These are phyloP conservation scores for Trypanosoma avium DNA, from an alignment of 208 protist species.

Conservation along the genomic window DNA sequence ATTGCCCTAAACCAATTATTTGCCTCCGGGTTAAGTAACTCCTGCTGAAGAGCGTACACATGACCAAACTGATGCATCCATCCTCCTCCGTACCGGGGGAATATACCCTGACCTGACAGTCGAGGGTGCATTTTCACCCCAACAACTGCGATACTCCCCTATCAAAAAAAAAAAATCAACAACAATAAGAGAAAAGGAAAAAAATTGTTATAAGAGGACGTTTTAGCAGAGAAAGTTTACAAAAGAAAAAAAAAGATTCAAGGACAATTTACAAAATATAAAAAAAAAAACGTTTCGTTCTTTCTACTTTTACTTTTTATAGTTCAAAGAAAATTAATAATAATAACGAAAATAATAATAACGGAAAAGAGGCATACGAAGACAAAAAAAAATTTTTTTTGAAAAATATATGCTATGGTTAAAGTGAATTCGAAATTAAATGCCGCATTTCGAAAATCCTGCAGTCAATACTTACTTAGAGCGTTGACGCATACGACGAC, in stretches of 20 bases:
- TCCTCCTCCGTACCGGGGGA: slow-evolving; percentile 83
- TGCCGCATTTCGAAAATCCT: neutral
- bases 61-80: slow-evolving; percentile 92
- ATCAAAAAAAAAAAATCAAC: slow-evolving; percentile 15
- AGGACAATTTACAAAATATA: no score
- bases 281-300: no score
- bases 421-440: neutral
- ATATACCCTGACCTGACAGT: slow-evolving; percentile 54
- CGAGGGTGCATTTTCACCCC: slow-evolving; percentile 44
- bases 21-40: slow-evolving; percentile 66
- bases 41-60: slow-evolving; percentile 86
- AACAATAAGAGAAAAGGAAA: slow-evolving; percentile 3
- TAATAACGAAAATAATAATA: no score
- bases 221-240: no score
- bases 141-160: neutral
- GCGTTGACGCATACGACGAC: slow-evolving; percentile 88
- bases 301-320: no score
- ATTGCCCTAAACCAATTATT: slow-evolving; percentile 81
- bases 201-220: no score
- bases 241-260: no score
- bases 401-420: no score
- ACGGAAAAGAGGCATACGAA: no score
- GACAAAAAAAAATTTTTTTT: no score
- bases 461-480: slow-evolving; percentile 68
- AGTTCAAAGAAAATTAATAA: no score